Base-by-base conservation (phyloP, 768 basidiomycete genomes). In the Mycena maculata region DNA sequence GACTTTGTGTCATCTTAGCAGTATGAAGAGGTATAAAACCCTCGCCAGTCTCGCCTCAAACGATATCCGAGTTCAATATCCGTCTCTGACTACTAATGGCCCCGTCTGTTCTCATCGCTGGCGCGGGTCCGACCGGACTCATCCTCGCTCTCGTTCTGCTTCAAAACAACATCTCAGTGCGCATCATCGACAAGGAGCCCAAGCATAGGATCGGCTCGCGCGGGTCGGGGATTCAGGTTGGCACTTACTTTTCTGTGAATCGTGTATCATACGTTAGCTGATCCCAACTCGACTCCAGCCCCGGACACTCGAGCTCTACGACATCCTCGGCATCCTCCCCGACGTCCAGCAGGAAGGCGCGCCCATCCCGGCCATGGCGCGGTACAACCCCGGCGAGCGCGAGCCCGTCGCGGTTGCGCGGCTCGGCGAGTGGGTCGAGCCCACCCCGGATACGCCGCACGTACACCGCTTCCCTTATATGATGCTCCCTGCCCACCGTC, bases 111-210 rank as follows among this genome's bases (percentile, higher is more conserved):
- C n/a, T n/a, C n/a, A n/a, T n/a, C n/a, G 62, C 67, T 50, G 67
- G 71, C 16, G 72, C 72, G 18, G 72, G 71, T 15, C 68, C 71
- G 11, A 16, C 68, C 8, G 79, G 80, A 13, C 73, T 80, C 7
- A 71, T 77, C 33, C 68, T 73, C 41, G 81, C 80, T 2, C 67
- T 79, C 13, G 57, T 72, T 1, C 75, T 82, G 6, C 65, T 74
- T 0, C 65, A 72, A 16, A 77, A 76, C 31, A 76, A 75, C 6
- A 64, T 82, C 15, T 69, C 72, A 36, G 77, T 81, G 23, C 78
- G 79, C 18, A 76, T 81, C 60, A 71, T 80, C 57, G 77, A 80
- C 65, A 77, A 76, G 45, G 60, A 60, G 41, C 39, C 60, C 0
- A 58, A 56, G 0, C 72, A 71, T 50, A 72, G 73, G 15, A 50